Evolutionary conservation across 2,329 filamentous ascomycete species (phyloP).

Genomic region (Penicillium sp.): DNA sequence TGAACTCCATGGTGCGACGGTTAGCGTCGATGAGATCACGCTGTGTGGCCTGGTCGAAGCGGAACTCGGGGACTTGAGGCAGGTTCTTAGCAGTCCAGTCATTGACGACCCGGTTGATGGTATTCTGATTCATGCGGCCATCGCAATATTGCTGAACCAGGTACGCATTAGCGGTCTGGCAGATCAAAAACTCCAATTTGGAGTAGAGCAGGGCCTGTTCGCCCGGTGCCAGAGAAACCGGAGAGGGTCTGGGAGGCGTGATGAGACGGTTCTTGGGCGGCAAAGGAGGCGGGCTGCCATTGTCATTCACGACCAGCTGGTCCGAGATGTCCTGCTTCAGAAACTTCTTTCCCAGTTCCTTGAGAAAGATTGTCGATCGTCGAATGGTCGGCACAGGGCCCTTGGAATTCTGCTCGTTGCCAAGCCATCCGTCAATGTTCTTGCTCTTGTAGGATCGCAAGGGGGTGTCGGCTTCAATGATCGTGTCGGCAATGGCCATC

Average conservation of each 20-base stretch:
- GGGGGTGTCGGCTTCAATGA: neutral
- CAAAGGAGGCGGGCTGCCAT: neutral
- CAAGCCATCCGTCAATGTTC: neutral
- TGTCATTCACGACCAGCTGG: neutral
- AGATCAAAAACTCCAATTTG: slow-evolving; percentile 46
- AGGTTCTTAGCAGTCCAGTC: slow-evolving; percentile 47
- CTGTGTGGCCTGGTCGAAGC: slow-evolving; percentile 51
- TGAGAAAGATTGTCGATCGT: neutral
- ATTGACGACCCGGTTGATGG: slow-evolving; percentile 36
- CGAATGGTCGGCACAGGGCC: neutral
- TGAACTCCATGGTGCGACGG: slow-evolving; percentile 45
- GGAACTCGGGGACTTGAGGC: slow-evolving; percentile 49
- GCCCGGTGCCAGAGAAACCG: slow-evolving; percentile 35
- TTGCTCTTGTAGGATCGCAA: neutral
- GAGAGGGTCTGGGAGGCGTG: slow-evolving; percentile 15
- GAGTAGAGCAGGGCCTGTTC: slow-evolving; percentile 44
- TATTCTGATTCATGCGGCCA: slow-evolving; percentile 38
- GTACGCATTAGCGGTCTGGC: slow-evolving; percentile 43
- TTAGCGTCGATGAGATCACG: slow-evolving; percentile 46
- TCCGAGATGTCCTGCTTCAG: neutral
- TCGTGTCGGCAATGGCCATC: neutral
- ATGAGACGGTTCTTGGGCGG: neutral
- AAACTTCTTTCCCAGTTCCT: neutral
- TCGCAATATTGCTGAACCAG: slow-evolving; percentile 41
- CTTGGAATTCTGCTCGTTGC: neutral